phyloP scores from a whole-genome alignment of 768 basidiomycete species.

The Sporobolomyces phaffii region DNA sequence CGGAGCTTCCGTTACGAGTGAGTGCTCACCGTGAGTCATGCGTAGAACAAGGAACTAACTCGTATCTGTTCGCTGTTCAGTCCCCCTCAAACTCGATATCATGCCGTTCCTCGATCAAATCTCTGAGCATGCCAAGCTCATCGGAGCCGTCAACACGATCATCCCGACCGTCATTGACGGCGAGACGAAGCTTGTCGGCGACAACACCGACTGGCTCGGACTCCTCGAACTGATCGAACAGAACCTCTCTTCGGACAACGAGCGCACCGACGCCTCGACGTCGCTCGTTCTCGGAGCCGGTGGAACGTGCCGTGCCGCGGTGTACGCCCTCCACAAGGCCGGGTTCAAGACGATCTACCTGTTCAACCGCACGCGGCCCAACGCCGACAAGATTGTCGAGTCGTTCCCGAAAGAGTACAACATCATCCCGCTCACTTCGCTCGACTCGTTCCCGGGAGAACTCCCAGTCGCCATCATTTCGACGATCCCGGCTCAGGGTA shows the following conservation, averaged over 20 bases:
- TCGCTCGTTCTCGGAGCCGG: slow-evolving; percentile 90
- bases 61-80: neutral
- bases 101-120: slow-evolving; percentile 74
- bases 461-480: slow-evolving; percentile 73
- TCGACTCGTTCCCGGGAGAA: slow-evolving; percentile 47
- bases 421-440: slow-evolving; percentile 57
- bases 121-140: slow-evolving; percentile 70
- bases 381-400: slow-evolving; percentile 63
- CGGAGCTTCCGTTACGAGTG: slow-evolving; percentile 84
- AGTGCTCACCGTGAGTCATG: neutral
- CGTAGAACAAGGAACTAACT: neutral
- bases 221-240: slow-evolving; percentile 56
- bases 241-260: slow-evolving; percentile 48
- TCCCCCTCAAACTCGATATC: slow-evolving; percentile 87
- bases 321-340: slow-evolving; percentile 74
- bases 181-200: slow-evolving; percentile 62
- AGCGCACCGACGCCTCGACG: slow-evolving; percentile 48
- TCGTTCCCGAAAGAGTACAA: slow-evolving; percentile 63
- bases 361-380: slow-evolving; percentile 72
- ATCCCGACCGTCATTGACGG: slow-evolving; percentile 52
- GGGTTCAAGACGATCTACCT: slow-evolving; percentile 69
- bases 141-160: slow-evolving; percentile 95
- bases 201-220: slow-evolving; percentile 95
- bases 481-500: slow-evolving; percentile 72
- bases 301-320: slow-evolving; percentile 87